Evolutionary conservation across 1,284 basidiomycete genomes (phyloP).

Genomic region (Papiliotrema laurentii): DNA sequence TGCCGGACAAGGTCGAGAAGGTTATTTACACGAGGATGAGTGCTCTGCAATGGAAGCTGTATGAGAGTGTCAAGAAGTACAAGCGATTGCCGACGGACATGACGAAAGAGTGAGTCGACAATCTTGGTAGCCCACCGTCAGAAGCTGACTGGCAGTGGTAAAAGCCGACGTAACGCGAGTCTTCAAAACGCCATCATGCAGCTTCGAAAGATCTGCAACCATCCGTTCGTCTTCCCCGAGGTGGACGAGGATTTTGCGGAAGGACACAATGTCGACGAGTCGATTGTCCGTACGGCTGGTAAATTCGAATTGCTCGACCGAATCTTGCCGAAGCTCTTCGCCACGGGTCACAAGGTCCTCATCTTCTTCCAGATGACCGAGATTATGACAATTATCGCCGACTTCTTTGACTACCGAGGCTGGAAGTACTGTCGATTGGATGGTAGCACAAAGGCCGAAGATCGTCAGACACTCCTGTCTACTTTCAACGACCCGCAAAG

Average conservation of each 20-base stretch:
- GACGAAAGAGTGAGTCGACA: conserved; percentile 25
- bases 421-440: conserved; percentile 93
- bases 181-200: conserved; percentile 99
- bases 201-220: conserved; percentile 97
- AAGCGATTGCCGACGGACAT: conserved; percentile 55
- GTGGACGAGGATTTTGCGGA: conserved; percentile 61
- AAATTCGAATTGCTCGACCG: conserved; percentile 95
- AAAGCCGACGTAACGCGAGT: conserved; percentile 33
- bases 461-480: conserved; percentile 84
- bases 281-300: conserved; percentile 80
- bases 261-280: conserved; percentile 71
- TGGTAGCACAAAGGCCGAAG: conserved; percentile 97
- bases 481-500: conserved; percentile 89
- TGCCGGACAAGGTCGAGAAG: conserved; percentile 99
- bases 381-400: conserved; percentile 99
- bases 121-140: neutral
- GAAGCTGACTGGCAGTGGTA: conserved; percentile 37
- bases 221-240: conserved; percentile 92
- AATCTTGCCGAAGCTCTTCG: conserved; percentile 91
- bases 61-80: conserved; percentile 75
- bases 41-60: conserved; percentile 87
- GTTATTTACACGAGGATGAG: conserved; percentile 99
- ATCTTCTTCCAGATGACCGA: conserved; percentile 99
- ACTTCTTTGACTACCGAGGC: conserved; percentile 86
- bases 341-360: conserved; percentile 78